A percentile compares a stretch with the other conserved stretches of the same genome.
Conservation (phyloP, 169 alveolate species). For the Cryptosporidium parvum region DNA sequence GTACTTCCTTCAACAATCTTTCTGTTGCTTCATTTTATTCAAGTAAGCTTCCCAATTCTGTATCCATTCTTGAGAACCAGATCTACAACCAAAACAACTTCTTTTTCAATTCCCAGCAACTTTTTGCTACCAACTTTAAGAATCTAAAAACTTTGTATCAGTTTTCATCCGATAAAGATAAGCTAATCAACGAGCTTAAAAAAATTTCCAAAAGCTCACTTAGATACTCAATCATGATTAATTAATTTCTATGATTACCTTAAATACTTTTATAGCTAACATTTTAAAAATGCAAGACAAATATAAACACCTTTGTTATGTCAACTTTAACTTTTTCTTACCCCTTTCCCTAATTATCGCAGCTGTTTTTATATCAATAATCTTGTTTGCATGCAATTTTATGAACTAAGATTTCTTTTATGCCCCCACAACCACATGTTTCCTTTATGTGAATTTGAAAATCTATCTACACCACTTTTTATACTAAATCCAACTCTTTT, state of each 20-base stretch:
- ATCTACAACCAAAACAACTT: slow-evolving; percentile 54
- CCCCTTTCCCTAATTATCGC: background rate
- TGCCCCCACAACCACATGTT: background rate
- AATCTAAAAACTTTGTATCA: slow-evolving; percentile 66
- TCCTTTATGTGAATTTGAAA: background rate
- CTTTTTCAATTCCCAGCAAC: slow-evolving; percentile 39
- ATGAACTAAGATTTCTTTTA: background rate
- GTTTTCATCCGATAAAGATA: slow-evolving; percentile 50
- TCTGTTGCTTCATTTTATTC: slow-evolving; percentile 68
- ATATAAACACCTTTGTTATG: background rate
- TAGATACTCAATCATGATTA: slow-evolving; percentile 34
- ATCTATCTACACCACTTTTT: background rate
- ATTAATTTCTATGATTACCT: background rate
- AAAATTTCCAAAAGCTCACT: slow-evolving; percentile 33
- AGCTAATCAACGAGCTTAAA: slow-evolving; percentile 31
- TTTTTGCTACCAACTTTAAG: slow-evolving; percentile 52
- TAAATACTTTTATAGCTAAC: background rate
- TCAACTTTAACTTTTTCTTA: background rate
- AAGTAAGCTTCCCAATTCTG: slow-evolving; percentile 43
- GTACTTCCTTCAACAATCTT: slow-evolving; percentile 48
- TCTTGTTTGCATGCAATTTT: background rate
- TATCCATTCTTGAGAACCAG: slow-evolving; percentile 37
- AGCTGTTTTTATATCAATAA: background rate
- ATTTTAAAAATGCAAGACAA: background rate
- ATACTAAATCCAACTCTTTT: slow-evolving; percentile 44